These are phyloP conservation scores for Kodamaea restingae DNA, from an alignment of 805 yeast species.

Conservation along the genomic window DNA sequence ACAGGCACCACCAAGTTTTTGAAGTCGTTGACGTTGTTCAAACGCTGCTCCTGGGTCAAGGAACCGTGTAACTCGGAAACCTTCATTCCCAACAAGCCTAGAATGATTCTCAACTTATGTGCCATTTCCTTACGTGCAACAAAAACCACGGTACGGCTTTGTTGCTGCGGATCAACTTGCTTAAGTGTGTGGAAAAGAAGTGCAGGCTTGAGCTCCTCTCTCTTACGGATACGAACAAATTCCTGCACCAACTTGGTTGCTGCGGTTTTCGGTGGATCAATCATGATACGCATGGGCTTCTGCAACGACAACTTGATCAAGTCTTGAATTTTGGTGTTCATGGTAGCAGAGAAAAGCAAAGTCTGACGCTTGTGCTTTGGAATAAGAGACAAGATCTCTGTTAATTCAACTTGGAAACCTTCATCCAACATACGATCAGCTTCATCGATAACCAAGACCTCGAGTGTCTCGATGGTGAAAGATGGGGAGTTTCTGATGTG, in stretches of 20 bases:
- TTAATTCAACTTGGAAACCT: conserved; percentile 93
- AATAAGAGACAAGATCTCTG: conserved; percentile 80
- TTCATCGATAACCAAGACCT: conserved; percentile 90
- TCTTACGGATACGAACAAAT: conserved; percentile 89
- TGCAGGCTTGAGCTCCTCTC: conserved; percentile 81
- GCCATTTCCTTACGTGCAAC: conserved; percentile 91
- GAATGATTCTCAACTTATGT: conserved; percentile 72
- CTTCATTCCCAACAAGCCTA: conserved; percentile 71
- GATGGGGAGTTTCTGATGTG: conserved; percentile 94
- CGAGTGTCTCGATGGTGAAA: conserved; percentile 85
- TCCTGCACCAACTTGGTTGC: conserved; percentile 90
- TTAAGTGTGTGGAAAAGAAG: conserved; percentile 68
- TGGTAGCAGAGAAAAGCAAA: conserved; percentile 91
- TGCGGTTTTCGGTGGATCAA: conserved; percentile 93
- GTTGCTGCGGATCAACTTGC: conserved; percentile 57
- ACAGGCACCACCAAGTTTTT: conserved; percentile 81
- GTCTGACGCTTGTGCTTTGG: conserved; percentile 90
- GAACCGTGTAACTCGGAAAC: conserved; percentile 84
- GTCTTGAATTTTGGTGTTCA: conserved; percentile 90
- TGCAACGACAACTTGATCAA: conserved; percentile 82
- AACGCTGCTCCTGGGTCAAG: conserved; percentile 87
- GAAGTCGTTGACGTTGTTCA: conserved; percentile 76
- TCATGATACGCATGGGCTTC: conserved; percentile 91
- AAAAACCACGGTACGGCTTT: conserved; percentile 79
- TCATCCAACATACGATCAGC: conserved; percentile 99